These are phyloP conservation scores for Solidago caesia DNA, from an alignment of 129 eudicot species.

Conservation along the genomic window DNA sequence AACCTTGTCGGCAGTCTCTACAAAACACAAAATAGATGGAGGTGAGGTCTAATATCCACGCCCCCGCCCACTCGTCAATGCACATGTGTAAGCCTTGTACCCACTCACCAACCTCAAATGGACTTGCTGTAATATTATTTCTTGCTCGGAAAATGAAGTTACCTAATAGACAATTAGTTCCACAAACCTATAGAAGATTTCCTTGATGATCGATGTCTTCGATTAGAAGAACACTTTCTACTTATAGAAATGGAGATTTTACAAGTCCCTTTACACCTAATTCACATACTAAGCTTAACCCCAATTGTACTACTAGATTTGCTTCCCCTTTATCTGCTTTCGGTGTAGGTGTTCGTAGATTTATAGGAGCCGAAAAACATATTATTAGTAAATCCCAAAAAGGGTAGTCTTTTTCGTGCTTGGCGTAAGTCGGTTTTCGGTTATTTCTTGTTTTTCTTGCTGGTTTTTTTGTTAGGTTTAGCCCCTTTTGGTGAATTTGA, in stretches of 20 bases:
- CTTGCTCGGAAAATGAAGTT: too few species aligned
- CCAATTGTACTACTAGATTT: slow-evolving; percentile 35
- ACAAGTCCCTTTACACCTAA: slow-evolving; percentile 47
- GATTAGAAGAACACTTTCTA: slow-evolving; percentile 81
- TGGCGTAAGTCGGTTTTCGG: slow-evolving; percentile 50
- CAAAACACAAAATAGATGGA: too few species aligned
- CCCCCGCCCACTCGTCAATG: too few species aligned
- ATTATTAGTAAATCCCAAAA: slow-evolving; percentile 33
- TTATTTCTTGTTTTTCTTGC: slow-evolving; percentile 50
- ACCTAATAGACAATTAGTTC: too few species aligned
- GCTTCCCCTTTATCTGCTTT: slow-evolving; percentile 42
- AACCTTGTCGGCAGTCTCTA: too few species aligned
- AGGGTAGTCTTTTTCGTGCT: slow-evolving; percentile 2
- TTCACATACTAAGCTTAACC: slow-evolving; percentile 53
- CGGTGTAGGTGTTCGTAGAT: slow-evolving; percentile 36
- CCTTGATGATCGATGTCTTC: slow-evolving; percentile 64
- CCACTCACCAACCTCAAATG: too few species aligned
- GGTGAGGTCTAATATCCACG: too few species aligned
- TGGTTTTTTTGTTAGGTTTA: slow-evolving; percentile 74
- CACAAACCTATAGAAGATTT: too few species aligned
- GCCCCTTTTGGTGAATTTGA: slow-evolving; percentile 58
- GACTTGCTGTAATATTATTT: too few species aligned
- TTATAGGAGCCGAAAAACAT: slow-evolving; percentile 36
- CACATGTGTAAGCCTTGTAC: too few species aligned
- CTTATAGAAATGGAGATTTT: slow-evolving; percentile 59